Evolutionary conservation across 1,139 yeast genomes (phyloP).

Genomic region (Lodderomyces margitis): DNA sequence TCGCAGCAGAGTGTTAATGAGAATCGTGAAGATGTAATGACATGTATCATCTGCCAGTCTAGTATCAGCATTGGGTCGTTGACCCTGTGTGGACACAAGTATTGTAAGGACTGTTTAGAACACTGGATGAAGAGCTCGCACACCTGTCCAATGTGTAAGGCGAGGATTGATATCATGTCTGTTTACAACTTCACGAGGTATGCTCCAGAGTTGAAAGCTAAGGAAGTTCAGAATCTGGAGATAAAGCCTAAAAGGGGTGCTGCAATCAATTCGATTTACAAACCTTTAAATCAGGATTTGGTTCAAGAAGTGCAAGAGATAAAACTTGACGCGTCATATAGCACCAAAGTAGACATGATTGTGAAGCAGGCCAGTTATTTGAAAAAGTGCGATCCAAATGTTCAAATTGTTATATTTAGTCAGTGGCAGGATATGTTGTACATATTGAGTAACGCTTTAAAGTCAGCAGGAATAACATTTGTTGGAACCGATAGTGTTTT

Average conservation of each 20-base stretch:
- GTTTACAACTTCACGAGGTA: conserved; percentile 60
- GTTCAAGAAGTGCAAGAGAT: conserved; percentile 46
- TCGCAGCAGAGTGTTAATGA: conserved; percentile 14
- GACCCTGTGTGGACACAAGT: conserved; percentile 88
- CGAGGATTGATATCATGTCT: conserved; percentile 39
- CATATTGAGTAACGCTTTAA: conserved; percentile 66
- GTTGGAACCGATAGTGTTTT: conserved; percentile 42
- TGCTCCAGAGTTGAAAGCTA: conserved; percentile 48
- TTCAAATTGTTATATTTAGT: conserved; percentile 81
- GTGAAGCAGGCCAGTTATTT: conserved; percentile 69
- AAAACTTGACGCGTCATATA: conserved; percentile 53
- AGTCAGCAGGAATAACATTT: conserved; percentile 53
- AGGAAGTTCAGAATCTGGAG: conserved; percentile 29
- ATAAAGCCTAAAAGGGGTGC: conserved; percentile 18
- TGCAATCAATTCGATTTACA: conserved; percentile 46
- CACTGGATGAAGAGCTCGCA: conserved; percentile 62
- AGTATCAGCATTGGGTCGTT: conserved; percentile 71
- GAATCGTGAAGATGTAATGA: conserved; percentile 18
- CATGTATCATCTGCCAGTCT: conserved; percentile 77
- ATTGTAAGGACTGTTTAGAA: conserved; percentile 72
- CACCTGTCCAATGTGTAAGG: conserved; percentile 80
- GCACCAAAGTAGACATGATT: conserved; percentile 83
- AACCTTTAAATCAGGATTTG: conserved; percentile 40
- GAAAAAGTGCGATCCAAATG: conserved; percentile 54
- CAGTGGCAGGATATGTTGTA: conserved; percentile 81